Base-by-base conservation (phyloP, 2,329 filamentous ascomycete species). In the Hypoxylon sp. region DNA sequence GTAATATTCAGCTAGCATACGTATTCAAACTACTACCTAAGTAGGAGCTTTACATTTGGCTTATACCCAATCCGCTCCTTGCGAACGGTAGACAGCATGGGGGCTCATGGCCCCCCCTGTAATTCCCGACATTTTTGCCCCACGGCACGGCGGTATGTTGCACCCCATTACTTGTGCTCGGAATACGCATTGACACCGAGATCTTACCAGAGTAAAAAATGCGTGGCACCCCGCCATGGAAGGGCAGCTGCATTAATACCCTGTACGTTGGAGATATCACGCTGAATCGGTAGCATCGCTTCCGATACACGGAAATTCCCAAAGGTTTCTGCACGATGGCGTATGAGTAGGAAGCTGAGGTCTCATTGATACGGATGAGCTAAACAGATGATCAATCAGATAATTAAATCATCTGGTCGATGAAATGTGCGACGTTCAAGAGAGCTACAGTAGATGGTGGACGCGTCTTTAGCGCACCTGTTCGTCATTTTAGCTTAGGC, bases 221-320 rank as follows among this genome's bases (percentile, higher is more conserved):
- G 48, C 8, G 19, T 64, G 31, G n/a, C 22, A 42, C 24, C 31
- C 35, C 55, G 53, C 33, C 29, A 54, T 58, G 42, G 22, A 63
- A 62, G 63, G 60, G 60, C 52, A 44, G 56, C 60, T 67, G 64
- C 67, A 70, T 70, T 24, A 26, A 56, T 37, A n/a, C 37, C 39
- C 19, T 63, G 50, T 19, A 57, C 26, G n/a, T n/a, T n/a, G 17
- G 14, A 31, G 33, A 24, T 11, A 24, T 59, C 35, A 22, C 42
- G 35, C 17, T 46, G n/a, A 42, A 56, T 63, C 63, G 58, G 63
- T 26, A 46, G 17, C 44, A 48, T 35, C 39, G 42, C 63, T 44
- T 53, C 67, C 67, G 67, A 61, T 51, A 17, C 35, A 46, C 65
- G 55, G 39, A 44, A 44, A 11, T 4, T 22, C 22, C 14, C 14